A percentile compares a stretch with the other conserved stretches of the same genome.
Conservation (phyloP, 108 stramenopile species). For the Fistulifera solaris region DNA sequence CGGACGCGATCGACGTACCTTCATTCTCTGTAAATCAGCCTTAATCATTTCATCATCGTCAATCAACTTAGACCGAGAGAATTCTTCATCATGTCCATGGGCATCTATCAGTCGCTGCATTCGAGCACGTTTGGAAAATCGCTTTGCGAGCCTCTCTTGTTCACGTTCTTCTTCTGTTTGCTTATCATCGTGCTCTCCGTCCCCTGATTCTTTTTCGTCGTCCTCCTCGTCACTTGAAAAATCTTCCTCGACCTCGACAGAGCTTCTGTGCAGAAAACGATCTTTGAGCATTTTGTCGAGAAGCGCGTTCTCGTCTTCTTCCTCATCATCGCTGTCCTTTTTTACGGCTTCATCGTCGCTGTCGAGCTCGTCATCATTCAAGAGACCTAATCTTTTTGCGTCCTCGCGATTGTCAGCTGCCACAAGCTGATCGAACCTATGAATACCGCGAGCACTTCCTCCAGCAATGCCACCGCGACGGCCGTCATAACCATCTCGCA, state of each 20-base stretch:
- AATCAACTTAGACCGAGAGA: conserved; percentile 71
- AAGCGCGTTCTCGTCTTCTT: conserved; percentile 68
- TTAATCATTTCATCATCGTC: conserved; percentile 72
- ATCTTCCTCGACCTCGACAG: conserved; percentile 57
- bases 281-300: conserved; percentile 80
- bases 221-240: conserved; percentile 67
- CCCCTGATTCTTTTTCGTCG: conserved; percentile 23
- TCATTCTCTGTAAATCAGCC: conserved; percentile 65
- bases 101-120: conserved; percentile 78
- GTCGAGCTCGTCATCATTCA: conserved; percentile 82
- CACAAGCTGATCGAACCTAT: conserved; percentile 75
- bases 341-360: conserved; percentile 62
- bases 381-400: conserved; percentile 71
- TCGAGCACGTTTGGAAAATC: conserved; percentile 72
- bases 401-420: conserved; percentile 82
- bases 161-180: conserved; percentile 52
- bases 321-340: conserved; percentile 49
- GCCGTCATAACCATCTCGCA: conserved; percentile 86
- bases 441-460: conserved; percentile 68
- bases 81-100: conserved; percentile 85
- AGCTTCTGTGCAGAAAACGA: conserved; percentile 57
- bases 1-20: conserved; percentile 20
- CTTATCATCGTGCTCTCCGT: conserved; percentile 25
- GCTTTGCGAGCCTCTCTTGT: conserved; percentile 72
- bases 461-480: conserved; percentile 75